These are phyloP conservation scores for Zygosaccharomyces gambellarensis DNA, from an alignment of 805 yeast species.

Conservation along the genomic window DNA sequence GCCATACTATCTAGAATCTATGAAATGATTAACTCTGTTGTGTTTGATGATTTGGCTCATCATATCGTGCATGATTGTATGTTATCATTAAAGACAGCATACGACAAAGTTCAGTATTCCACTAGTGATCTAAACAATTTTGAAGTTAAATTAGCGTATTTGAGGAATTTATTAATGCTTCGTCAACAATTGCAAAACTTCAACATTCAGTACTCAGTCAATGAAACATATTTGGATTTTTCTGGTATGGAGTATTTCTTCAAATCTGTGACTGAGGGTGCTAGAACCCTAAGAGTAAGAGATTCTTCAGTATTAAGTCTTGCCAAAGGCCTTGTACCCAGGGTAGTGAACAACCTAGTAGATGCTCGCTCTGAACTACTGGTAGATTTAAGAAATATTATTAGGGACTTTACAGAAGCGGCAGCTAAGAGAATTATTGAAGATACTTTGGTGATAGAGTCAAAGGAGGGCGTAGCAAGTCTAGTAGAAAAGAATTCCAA, in stretches of 20 bases:
- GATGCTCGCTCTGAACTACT: slow-evolving; percentile 75
- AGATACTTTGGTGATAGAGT: slow-evolving; percentile 37
- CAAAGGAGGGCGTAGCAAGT: slow-evolving; percentile 28
- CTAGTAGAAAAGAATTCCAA: slow-evolving; percentile 28
- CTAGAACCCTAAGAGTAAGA: slow-evolving; percentile 7
- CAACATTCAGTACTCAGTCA: slow-evolving; percentile 71
- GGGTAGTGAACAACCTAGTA: slow-evolving; percentile 72
- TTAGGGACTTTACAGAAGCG: slow-evolving; percentile 61
- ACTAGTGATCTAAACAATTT: slow-evolving; percentile 41
- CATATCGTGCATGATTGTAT: slow-evolving; percentile 77
- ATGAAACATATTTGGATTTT: slow-evolving; percentile 75
- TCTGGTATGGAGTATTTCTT: slow-evolving; percentile 63
- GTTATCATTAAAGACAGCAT: slow-evolving; percentile 52
- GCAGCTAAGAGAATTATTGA: slow-evolving; percentile 47
- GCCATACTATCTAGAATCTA: slow-evolving; percentile 70
- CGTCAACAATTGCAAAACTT: slow-evolving; percentile 66
- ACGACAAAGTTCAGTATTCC: slow-evolving; percentile 39
- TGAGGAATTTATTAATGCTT: slow-evolving; percentile 67
- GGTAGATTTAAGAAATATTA: slow-evolving; percentile 62
- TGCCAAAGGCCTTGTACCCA: slow-evolving; percentile 69
- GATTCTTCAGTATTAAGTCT: slow-evolving; percentile 39
- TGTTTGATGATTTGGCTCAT: slow-evolving; percentile 87
- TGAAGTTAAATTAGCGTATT: slow-evolving; percentile 61
- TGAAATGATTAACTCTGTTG: slow-evolving; percentile 68
- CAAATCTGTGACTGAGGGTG: slow-evolving; percentile 34